Conservation (phyloP, 2,329 filamentous ascomycete genomes). For the Penicillium aurantiogriseum region DNA sequence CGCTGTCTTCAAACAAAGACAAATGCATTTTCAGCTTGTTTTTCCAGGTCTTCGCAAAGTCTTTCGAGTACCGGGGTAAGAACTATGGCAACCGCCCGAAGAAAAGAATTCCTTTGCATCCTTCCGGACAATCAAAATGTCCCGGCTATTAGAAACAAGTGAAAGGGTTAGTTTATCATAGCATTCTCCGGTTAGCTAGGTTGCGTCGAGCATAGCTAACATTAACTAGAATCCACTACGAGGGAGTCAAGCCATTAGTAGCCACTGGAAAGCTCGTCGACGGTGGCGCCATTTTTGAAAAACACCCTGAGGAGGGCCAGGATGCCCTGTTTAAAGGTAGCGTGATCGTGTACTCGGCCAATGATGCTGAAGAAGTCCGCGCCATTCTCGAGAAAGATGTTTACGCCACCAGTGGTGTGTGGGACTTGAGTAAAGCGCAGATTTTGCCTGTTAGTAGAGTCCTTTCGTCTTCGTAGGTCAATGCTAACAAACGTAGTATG, state of each 20-base stretch:
- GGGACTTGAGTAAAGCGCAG: slow-evolving; percentile 20
- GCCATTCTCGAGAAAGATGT: slow-evolving; percentile 17
- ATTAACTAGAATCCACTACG: no score
- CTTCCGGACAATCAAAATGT: no score
- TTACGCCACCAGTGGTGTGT: slow-evolving; percentile 20
- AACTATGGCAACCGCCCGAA: no score
- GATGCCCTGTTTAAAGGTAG: slow-evolving; percentile 18
- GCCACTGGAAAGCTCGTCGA: slow-evolving; percentile 13
- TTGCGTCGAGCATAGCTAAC: no score
- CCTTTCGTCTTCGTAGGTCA: not conserved
- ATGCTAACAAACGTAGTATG: not conserved
- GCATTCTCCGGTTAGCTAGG: no score
- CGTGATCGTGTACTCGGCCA: slow-evolving; percentile 20
- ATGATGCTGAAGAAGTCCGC: slow-evolving; percentile 12
- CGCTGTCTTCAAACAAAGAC: no score
- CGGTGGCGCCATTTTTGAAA: slow-evolving; percentile 22
- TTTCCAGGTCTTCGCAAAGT: no score
- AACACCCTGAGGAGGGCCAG: slow-evolving; percentile 12
- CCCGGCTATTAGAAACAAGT: no score
- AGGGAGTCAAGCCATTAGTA: slow-evolving; percentile 8
- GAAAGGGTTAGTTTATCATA: no score
- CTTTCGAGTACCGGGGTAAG: no score
- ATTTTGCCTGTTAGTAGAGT: slow-evolving; percentile 16
- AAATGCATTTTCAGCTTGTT: no score
- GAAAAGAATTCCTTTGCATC: no score